Evolutionary conservation across 305 asterid species (phyloP).

Genomic region (Fraxinus baroniana): DNA sequence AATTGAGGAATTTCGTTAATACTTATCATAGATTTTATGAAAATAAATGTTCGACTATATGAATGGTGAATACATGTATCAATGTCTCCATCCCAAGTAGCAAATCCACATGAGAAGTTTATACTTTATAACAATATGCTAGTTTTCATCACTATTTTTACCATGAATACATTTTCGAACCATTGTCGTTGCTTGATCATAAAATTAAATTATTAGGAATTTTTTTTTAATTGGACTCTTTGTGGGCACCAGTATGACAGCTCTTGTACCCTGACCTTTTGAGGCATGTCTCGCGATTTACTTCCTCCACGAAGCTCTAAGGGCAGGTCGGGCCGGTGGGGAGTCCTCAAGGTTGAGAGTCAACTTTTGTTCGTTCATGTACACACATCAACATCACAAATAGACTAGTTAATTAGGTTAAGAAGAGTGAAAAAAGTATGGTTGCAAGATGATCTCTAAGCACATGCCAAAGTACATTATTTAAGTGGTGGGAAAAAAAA

Average conservation of each 20-base stretch:
- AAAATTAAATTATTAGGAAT: too few species aligned
- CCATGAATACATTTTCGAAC: neutral
- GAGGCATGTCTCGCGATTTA: too few species aligned
- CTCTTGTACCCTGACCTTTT: too few species aligned
- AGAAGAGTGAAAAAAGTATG: neutral
- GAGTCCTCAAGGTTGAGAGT: too few species aligned
- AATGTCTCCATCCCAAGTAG: constrained; percentile 42
- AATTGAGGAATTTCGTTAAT: neutral
- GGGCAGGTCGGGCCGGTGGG: too few species aligned
- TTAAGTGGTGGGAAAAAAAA: neutral
- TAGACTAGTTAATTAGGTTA: neutral
- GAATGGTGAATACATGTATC: constrained; percentile 18
- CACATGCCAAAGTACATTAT: neutral
- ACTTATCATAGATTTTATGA: neutral
- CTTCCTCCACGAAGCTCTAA: too few species aligned
- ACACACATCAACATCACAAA: neutral
- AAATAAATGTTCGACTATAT: constrained; percentile 31
- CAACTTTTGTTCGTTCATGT: too few species aligned
- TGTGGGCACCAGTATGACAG: too few species aligned
- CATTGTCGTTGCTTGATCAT: neutral
- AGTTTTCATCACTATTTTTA: neutral
- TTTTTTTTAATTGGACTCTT: too few species aligned
- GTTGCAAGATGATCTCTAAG: neutral
- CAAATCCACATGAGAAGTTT: constrained; percentile 30
- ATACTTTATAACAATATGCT: neutral